Conservation (phyloP, 768 basidiomycete genomes). For the Clavaria fumosa region DNA sequence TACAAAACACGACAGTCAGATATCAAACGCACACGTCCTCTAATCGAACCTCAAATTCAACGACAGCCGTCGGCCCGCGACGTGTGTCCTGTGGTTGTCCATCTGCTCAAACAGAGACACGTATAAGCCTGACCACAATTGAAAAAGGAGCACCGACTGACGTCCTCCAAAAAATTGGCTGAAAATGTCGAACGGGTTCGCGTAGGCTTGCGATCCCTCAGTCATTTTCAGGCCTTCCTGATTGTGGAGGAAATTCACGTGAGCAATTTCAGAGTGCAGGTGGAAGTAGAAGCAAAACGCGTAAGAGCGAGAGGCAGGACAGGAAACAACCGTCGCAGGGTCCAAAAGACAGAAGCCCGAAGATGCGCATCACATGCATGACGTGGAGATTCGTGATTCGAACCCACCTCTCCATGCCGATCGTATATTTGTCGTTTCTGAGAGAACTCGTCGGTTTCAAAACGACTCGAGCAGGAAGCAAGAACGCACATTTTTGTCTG, state of each 20-base stretch:
- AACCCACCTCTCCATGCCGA: constrained; percentile 67
- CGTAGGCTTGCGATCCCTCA: constrained; percentile 68
- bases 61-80: constrained; percentile 58
- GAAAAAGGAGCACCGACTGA: constrained; percentile 28
- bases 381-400: neutral
- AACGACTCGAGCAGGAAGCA: neutral
- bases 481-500: constrained; percentile 54
- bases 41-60: constrained; percentile 76
- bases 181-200: constrained; percentile 93
- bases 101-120: constrained; percentile 17
- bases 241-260: constrained; percentile 7
- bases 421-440: constrained; percentile 94
- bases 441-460: constrained; percentile 6
- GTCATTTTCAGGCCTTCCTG: constrained; percentile 87
- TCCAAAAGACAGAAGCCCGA: constrained; percentile 1
- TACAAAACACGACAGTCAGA: neutral
- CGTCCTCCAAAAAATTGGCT: constrained; percentile 81
- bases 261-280: neutral
- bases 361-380: too few relatives aligned
- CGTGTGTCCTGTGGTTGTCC: constrained; percentile 44
- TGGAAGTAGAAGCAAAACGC: neutral
- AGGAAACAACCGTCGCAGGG: neutral
- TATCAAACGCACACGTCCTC: constrained; percentile 70
- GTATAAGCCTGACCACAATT: neutral
- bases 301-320: neutral